These are phyloP conservation scores for Thuja plicata DNA, from an alignment of 83 land plant genomes.

Conservation along the genomic window DNA sequence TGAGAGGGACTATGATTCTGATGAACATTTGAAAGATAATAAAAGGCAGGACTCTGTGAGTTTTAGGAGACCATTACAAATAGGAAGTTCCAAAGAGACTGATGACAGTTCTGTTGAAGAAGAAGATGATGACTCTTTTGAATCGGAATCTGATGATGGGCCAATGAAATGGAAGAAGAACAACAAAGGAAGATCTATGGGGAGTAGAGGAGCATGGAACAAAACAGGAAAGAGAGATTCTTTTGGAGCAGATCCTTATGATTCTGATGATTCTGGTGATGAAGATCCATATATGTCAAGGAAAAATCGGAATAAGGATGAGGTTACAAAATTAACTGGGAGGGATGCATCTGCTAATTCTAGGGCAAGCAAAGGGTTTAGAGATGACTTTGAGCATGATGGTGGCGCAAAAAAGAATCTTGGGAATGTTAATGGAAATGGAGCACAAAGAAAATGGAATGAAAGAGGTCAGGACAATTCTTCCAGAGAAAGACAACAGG, in stretches of 20 bases:
- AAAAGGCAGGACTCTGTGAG: constrained; percentile 18
- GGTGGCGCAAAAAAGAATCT: neutral
- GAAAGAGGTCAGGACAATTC: neutral
- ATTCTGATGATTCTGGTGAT: neutral
- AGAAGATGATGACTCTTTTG: constrained; percentile 20
- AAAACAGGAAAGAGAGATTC: neutral
- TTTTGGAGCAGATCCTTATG: neutral
- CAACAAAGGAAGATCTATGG: constrained; percentile 3
- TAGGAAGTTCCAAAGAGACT: constrained; percentile 22
- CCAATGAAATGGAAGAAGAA: neutral
- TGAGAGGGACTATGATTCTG: constrained; percentile 16
- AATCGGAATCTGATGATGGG: constrained; percentile 32
- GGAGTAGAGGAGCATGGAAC: constrained; percentile 7
- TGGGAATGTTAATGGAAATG: neutral
- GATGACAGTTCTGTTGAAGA: constrained; percentile 34
- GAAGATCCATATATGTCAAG: neutral
- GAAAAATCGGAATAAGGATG: neutral
- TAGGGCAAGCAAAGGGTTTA: neutral
- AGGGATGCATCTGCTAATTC: neutral
- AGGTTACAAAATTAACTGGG: constrained; percentile 1
- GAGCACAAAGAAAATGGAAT: neutral
- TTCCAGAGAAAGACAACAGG: neutral
- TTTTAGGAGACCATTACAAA: constrained; percentile 16
- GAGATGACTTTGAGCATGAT: neutral
- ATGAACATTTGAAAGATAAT: constrained; percentile 32